Conservation (phyloP, 257 asterid genomes). For the Solanum etuberosum region DNA sequence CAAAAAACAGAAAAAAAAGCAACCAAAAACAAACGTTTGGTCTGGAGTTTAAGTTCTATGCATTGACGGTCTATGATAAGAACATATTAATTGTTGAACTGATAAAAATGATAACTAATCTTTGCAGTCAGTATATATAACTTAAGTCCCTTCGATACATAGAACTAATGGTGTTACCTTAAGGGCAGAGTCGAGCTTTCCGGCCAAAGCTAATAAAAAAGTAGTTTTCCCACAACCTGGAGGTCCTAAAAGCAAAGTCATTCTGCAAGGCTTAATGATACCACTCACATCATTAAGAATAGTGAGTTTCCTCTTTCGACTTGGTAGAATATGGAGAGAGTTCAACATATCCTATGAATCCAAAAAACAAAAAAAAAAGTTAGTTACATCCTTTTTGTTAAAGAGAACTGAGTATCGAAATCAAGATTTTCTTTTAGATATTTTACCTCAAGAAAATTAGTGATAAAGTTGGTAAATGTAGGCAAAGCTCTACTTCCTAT, state of each 20-base stretch:
- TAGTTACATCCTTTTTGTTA: neutral
- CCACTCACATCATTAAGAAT: slow-evolving; percentile 58
- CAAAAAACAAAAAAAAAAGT: neutral
- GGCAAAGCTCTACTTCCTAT: neutral
- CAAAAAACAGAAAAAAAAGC: neutral
- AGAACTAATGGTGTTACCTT: slow-evolving; percentile 15
- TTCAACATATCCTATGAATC: neutral
- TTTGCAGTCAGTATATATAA: neutral
- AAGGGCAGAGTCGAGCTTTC: slow-evolving; percentile 39
- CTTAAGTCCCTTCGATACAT: neutral
- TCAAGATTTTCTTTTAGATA: neutral
- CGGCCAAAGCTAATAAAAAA: slow-evolving; percentile 55
- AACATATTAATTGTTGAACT: neutral
- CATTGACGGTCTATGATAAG: slow-evolving; percentile 3
- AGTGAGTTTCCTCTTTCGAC: slow-evolving; percentile 35
- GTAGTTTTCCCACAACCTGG: slow-evolving; percentile 1
- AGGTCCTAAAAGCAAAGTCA: neutral
- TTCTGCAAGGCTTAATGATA: slow-evolving; percentile 48
- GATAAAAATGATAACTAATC: neutral
- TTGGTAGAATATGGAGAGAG: slow-evolving; percentile 35
- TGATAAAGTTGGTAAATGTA: neutral
- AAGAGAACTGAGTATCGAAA: neutral
- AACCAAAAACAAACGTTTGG: neutral
- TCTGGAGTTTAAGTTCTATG: slow-evolving; percentile 15
- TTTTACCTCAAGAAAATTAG: neutral